A percentile compares a stretch with the other conserved stretches of the same genome.
Conservation (phyloP, 2,329 filamentous ascomycete species). For the Arthrinium phaeospermum region DNA sequence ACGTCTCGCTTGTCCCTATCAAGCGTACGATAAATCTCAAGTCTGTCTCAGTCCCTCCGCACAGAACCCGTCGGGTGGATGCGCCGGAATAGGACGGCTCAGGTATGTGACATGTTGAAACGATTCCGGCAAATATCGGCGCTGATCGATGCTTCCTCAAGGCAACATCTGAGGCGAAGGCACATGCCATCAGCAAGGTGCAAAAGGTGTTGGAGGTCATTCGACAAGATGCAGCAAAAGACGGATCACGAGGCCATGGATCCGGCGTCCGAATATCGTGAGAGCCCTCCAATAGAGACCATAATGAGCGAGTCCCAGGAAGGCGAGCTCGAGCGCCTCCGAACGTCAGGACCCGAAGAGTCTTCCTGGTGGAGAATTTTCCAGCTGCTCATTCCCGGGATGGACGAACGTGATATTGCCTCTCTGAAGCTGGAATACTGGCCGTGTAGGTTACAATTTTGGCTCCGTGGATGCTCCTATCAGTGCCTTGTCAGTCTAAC, state of each 20-base stretch:
- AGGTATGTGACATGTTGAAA: conserved; percentile 7
- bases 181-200: conserved; percentile 22
- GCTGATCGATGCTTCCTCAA: not conserved
- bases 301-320: conserved; percentile 23
- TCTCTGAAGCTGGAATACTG: not conserved
- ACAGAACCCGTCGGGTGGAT: conserved; percentile 21
- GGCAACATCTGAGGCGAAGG: conserved; percentile 23
- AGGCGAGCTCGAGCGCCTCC: conserved; percentile 7
- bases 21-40: conserved; percentile 21
- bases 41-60: conserved; percentile 15
- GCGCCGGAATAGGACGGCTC: conserved; percentile 17
- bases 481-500: not conserved
- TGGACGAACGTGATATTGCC: not conserved
- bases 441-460: not conserved
- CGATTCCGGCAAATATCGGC: too few relatives aligned
- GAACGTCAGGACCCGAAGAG: not conserved
- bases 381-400: conserved; percentile 23
- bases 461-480: not conserved
- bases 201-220: conserved; percentile 22
- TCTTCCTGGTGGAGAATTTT: conserved; percentile 24
- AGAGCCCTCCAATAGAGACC: not conserved
- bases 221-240: conserved; percentile 12
- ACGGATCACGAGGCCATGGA: conserved; percentile 12
- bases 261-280: not conserved
- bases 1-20: conserved; percentile 23